These are phyloP conservation scores for Alloascoidea hylecoeti DNA, from an alignment of 805 yeast genomes.

Conservation along the genomic window DNA sequence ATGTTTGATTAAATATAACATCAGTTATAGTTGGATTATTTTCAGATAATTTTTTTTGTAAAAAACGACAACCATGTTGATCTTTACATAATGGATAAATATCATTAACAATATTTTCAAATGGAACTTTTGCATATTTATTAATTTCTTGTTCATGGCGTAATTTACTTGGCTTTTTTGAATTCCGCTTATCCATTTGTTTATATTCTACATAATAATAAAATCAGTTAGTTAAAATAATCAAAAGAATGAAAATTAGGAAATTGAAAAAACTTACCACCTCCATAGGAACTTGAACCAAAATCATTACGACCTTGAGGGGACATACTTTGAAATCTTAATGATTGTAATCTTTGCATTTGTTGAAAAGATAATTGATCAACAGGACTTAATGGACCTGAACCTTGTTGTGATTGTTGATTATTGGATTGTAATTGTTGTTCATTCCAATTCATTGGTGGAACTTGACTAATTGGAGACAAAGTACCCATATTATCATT, in stretches of 20 bases:
- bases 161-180: neutral
- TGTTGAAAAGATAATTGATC: neutral
- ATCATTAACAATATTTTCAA: conserved; percentile 35
- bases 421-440: neutral
- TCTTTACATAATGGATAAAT: conserved; percentile 80
- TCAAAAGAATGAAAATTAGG: no score
- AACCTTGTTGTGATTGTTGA: neutral
- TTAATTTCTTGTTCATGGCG: neutral
- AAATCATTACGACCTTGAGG: no score
- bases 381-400: neutral
- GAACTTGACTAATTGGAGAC: no score
- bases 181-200: neutral
- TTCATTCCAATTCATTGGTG: neutral
- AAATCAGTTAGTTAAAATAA: no score
- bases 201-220: no score
- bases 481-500: no score
- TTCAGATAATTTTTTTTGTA: conserved; percentile 74
- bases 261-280: no score
- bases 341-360: neutral
- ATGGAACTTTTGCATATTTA: conserved; percentile 19
- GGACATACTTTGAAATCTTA: neutral
- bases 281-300: no score
- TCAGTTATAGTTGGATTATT: conserved; percentile 15
- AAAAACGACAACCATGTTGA: conserved; percentile 91
- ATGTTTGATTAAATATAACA: conserved; percentile 70